Evolutionary conservation across 306 rosid genomes (phyloP).

Genomic region (barrel medic (Medicago truncatula)): DNA sequence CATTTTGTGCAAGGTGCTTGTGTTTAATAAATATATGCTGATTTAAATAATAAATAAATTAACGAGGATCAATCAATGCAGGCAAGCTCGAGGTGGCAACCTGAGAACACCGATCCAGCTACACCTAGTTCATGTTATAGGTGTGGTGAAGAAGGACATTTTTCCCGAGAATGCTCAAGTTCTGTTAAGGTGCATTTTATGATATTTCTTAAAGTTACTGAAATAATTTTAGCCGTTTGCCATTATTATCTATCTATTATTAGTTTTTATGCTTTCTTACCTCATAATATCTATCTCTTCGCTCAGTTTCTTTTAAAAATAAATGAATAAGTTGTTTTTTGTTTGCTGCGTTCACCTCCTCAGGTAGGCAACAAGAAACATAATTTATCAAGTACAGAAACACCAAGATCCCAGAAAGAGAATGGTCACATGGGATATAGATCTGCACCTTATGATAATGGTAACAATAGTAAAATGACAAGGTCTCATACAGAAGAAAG

Average conservation of each 20-base stretch:
- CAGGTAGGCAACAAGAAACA: constrained; percentile 62
- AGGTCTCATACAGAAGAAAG: constrained; percentile 41
- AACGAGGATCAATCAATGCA: constrained; percentile 40
- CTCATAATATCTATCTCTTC: background rate
- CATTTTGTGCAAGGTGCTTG: too few species aligned
- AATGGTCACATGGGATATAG: constrained; percentile 49
- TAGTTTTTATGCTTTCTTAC: constrained; percentile 15
- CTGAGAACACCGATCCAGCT: constrained; percentile 54
- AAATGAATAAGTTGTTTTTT: constrained; percentile 10
- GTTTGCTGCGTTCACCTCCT: constrained; percentile 14
- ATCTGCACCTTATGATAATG: constrained; percentile 63
- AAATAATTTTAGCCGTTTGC: background rate
- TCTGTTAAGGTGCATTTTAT: constrained; percentile 49
- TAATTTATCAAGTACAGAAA: constrained; percentile 50
- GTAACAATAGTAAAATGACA: constrained; percentile 51
- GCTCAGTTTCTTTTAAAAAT: background rate
- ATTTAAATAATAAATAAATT: background rate
- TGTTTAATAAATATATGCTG: too few species aligned
- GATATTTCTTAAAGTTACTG: constrained; percentile 1
- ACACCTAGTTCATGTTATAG: constrained; percentile 68
- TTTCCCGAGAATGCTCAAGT: constrained; percentile 82
- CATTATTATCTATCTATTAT: background rate
- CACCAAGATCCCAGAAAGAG: constrained; percentile 51
- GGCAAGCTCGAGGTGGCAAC: constrained; percentile 62
- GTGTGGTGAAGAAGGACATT: constrained; percentile 86